Percentiles rank a stretch among this genome's conserved stretches.
phyloP scores from a whole-genome alignment of 2,329 filamentous ascomycete genomes.

The Clarireedia monteithiana region DNA sequence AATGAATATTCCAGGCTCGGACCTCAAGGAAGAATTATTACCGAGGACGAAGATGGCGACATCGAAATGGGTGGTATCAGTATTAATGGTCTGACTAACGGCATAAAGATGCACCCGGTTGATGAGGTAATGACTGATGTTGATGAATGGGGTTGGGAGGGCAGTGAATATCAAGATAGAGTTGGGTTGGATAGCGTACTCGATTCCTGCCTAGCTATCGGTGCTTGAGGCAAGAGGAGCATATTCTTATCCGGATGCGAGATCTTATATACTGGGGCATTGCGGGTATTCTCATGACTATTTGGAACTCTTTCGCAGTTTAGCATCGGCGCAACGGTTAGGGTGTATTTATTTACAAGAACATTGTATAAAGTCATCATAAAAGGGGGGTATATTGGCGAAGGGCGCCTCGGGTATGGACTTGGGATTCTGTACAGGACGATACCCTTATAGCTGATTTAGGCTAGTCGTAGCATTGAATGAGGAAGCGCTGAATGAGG shows the following conservation, averaged over 20 bases:
- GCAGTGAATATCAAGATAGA: conserved; percentile 44
- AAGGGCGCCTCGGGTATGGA: conserved; percentile 14
- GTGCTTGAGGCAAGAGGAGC: conserved; percentile 14
- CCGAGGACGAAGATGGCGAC: conserved; percentile 29
- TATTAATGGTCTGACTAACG: conserved; percentile 29
- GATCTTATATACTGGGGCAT: conserved; percentile 12
- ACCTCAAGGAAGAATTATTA: conserved; percentile 29
- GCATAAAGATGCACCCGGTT: conserved; percentile 33
- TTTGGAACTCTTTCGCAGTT: not conserved
- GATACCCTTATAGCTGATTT: conserved; percentile 20
- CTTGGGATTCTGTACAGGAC: conserved; percentile 17
- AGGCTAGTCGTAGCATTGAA: not conserved
- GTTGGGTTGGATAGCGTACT: conserved; percentile 47
- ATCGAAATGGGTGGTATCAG: conserved; percentile 29
- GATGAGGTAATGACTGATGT: conserved; percentile 47
- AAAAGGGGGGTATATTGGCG: conserved; percentile 10
- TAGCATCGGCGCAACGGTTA: conserved; percentile 17
- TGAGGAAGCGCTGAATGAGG: no score
- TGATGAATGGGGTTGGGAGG: conserved; percentile 57
- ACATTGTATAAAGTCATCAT: conserved; percentile 17
- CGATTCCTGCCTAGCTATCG: conserved; percentile 29
- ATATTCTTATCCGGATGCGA: conserved; percentile 14
- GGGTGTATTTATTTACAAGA: conserved; percentile 13
- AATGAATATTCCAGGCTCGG: conserved; percentile 43
- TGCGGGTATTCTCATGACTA: conserved; percentile 8